Evolutionary conservation across 1,139 yeast species (phyloP).

Genomic region (Suhomyces panamericanus): DNA sequence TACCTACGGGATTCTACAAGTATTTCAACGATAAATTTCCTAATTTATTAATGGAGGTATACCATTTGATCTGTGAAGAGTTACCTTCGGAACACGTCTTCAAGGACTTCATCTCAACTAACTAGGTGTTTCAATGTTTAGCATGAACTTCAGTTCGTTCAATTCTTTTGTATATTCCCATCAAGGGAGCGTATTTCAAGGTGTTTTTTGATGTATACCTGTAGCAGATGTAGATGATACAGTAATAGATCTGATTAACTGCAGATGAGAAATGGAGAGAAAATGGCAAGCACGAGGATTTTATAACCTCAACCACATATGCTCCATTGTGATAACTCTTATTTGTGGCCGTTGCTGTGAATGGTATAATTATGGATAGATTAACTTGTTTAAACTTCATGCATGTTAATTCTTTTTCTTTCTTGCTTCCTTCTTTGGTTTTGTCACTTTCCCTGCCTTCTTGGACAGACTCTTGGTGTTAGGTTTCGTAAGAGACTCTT

Average conservation of each 20-base stretch:
- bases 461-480: neutral
- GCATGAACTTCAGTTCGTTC: conserved; percentile 8
- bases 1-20: conserved; percentile 80
- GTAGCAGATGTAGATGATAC: neutral
- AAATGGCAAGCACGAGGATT: no score
- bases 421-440: conserved; percentile 2
- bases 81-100: conserved; percentile 64
- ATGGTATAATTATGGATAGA: no score
- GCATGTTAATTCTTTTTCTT: neutral
- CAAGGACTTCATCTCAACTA: conserved; percentile 45
- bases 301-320: no score
- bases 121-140: conserved; percentile 5
- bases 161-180: conserved; percentile 6
- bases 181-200: neutral
- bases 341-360: no score
- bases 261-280: no score
- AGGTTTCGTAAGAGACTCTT: neutral
- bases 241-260: no score
- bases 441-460: conserved; percentile 11
- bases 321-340: no score
- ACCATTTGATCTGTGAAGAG: conserved; percentile 59
- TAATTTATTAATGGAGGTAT: conserved; percentile 69
- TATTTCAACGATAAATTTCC: conserved; percentile 81
- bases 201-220: neutral
- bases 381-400: no score